Evolutionary conservation across 768 basidiomycete species (phyloP).

Genomic region (Kockovaella imperatae): DNA sequence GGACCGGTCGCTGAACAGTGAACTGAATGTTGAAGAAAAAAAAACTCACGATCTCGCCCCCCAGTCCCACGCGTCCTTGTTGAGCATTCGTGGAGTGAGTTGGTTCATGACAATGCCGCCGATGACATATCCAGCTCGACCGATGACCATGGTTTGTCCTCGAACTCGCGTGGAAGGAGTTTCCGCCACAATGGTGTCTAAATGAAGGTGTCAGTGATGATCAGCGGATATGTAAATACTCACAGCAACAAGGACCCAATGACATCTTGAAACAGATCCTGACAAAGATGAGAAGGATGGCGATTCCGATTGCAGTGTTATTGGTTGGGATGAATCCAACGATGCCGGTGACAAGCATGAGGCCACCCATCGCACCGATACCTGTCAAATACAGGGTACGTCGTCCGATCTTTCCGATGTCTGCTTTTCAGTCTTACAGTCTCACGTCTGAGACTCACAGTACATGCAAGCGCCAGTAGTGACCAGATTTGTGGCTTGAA

Average conservation of each 20-base stretch:
- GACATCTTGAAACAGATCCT: conserved; percentile 7
- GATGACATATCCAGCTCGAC: conserved; percentile 12
- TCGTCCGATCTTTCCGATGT: conserved; percentile 27
- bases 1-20: too few species aligned
- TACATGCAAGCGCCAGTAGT: conserved; percentile 7
- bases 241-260: conserved; percentile 3
- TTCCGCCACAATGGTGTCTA: conserved; percentile 28
- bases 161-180: conserved; percentile 18
- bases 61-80: conserved; percentile 24
- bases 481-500: conserved; percentile 11
- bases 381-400: conserved; percentile 38
- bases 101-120: conserved; percentile 5
- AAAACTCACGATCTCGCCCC: conserved; percentile 7
- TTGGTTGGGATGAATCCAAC: conserved; percentile 6
- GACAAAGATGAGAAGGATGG: conserved; percentile 2
- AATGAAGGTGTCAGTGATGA: neutral
- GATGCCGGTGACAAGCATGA: conserved; percentile 19
- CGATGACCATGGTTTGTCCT: conserved; percentile 21
- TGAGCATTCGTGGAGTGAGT: conserved; percentile 10
- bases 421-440: too few species aligned
- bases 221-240: neutral
- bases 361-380: conserved; percentile 21
- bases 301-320: conserved; percentile 1
- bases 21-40: conserved; percentile 12
- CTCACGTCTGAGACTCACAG: neutral